These are phyloP conservation scores for Acanthamoeba polyphaga DNA, from an alignment of 208 protist genomes.

Conservation along the genomic window DNA sequence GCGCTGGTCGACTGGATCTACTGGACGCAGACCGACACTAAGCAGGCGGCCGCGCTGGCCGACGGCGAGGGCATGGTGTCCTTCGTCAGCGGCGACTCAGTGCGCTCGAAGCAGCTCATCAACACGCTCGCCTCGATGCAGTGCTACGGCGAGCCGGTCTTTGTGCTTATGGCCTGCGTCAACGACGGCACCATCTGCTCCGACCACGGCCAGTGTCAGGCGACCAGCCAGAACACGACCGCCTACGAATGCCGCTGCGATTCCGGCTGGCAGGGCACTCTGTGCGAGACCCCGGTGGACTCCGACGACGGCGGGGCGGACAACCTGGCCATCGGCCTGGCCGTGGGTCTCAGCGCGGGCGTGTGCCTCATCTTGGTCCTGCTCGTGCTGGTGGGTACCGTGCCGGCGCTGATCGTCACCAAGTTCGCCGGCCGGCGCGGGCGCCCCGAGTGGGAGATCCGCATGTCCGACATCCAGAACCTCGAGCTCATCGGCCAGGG, in stretches of 20 bases:
- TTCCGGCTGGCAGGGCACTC: not conserved
- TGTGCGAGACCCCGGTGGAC: not conserved
- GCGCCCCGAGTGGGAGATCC: constrained; percentile 1
- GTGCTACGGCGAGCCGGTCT: constrained; percentile 19
- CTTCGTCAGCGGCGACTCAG: not conserved
- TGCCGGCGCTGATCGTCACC: constrained; percentile 9
- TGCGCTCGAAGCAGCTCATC: constrained; percentile 23
- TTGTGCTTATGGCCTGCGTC: not conserved
- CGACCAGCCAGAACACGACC: not conserved
- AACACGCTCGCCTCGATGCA: not conserved
- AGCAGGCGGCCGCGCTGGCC: not conserved
- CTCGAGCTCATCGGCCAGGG: constrained; percentile 51
- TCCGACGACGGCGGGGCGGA: not conserved
- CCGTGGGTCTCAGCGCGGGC: not conserved
- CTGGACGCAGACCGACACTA: constrained; percentile 25
- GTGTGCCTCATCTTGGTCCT: not conserved
- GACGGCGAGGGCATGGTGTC: not conserved
- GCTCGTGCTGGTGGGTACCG: not conserved
- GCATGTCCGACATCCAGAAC: constrained; percentile 16
- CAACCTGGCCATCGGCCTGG: not conserved
- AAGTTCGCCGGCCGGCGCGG: not conserved
- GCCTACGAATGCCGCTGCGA: not conserved
- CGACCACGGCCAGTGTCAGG: not conserved
- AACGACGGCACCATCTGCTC: constrained; percentile 22
- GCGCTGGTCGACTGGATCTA: not conserved